Percentiles rank a stretch among this genome's conserved stretches.
Conservation (phyloP, 2,329 filamentous ascomycete genomes). For the Paraphoma sp. region DNA sequence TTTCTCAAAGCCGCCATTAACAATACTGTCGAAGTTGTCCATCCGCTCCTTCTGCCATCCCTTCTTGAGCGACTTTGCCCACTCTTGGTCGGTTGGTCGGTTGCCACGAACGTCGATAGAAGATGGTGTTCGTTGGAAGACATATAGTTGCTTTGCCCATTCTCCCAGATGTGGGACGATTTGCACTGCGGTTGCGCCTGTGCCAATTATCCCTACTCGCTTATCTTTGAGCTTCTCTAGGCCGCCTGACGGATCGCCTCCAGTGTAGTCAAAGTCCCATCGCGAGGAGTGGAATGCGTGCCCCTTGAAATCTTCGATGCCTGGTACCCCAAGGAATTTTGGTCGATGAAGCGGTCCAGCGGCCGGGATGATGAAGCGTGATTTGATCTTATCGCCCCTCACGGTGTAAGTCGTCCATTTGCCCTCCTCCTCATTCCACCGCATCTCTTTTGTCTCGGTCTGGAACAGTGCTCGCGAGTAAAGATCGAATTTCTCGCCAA, state of each 20-base stretch:
- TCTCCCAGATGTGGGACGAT: slow-evolving; percentile 51
- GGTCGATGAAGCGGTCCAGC: slow-evolving; percentile 47
- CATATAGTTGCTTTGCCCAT: slow-evolving; percentile 59
- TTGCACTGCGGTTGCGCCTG: slow-evolving; percentile 41
- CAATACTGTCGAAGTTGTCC: slow-evolving; percentile 52
- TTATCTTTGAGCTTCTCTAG: slow-evolving; percentile 46
- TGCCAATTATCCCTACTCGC: slow-evolving; percentile 42
- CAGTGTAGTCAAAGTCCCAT: slow-evolving; percentile 35
- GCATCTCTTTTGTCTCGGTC: slow-evolving; percentile 49
- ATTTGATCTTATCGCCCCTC: slow-evolving; percentile 35
- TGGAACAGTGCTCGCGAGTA: slow-evolving; percentile 55
- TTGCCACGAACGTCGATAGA: slow-evolving; percentile 48
- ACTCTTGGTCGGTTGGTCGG: slow-evolving; percentile 13
- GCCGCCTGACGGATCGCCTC: slow-evolving; percentile 24
- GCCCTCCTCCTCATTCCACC: slow-evolving; percentile 57
- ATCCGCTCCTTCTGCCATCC: slow-evolving; percentile 61
- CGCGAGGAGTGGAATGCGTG: slow-evolving; percentile 40
- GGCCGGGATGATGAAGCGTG: slow-evolving; percentile 25
- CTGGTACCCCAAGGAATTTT: slow-evolving; percentile 35
- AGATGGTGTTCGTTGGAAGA: slow-evolving; percentile 63
- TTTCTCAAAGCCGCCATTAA: slow-evolving; percentile 38
- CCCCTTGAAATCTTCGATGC: slow-evolving; percentile 24
- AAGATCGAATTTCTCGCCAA: slow-evolving; percentile 55
- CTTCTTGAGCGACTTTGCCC: slow-evolving; percentile 19
- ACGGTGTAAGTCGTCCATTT: slow-evolving; percentile 33